A percentile compares a stretch with the other conserved stretches of the same genome.
Conservation (phyloP, 2,329 filamentous ascomycete species). For the Chaetomiaceae sp. region DNA sequence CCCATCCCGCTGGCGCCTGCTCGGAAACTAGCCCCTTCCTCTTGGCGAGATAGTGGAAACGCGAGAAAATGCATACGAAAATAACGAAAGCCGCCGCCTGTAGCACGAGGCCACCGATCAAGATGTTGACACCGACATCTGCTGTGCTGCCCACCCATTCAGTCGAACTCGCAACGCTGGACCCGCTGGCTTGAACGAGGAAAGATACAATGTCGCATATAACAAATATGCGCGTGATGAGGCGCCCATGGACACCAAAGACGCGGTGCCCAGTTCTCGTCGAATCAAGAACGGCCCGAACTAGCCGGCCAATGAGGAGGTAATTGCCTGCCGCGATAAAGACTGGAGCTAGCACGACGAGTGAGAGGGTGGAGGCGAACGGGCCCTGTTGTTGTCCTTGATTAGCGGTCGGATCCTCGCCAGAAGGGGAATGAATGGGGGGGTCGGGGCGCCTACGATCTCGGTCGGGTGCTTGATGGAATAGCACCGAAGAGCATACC, state of each 20-base stretch:
- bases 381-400: not conserved
- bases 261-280: constrained; percentile 21
- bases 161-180: constrained; percentile 39
- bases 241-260: constrained; percentile 35
- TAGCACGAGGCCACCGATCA: constrained; percentile 40
- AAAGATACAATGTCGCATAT: constrained; percentile 42
- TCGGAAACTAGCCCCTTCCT: constrained; percentile 13
- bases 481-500: constrained; percentile 5
- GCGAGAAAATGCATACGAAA: constrained; percentile 38
- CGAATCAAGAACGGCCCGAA: constrained; percentile 29
- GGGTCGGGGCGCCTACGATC: not conserved
- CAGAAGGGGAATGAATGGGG: not conserved
- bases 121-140: constrained; percentile 36
- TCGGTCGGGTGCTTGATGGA: constrained; percentile 4
- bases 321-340: constrained; percentile 49
- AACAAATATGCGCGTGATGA: constrained; percentile 45
- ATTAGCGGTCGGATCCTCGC: not conserved
- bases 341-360: constrained; percentile 40
- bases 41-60: constrained; percentile 36
- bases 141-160: constrained; percentile 41
- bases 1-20: constrained; percentile 35
- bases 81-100: constrained; percentile 39
- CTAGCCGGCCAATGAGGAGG: constrained; percentile 46
- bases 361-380: constrained; percentile 13
- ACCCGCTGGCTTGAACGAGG: constrained; percentile 42